A percentile compares a stretch with the other conserved stretches of the same genome.
Evolutionary conservation across 208 protist genomes (phyloP).

Genomic region (Acanthamoeba triangularis): DNA sequence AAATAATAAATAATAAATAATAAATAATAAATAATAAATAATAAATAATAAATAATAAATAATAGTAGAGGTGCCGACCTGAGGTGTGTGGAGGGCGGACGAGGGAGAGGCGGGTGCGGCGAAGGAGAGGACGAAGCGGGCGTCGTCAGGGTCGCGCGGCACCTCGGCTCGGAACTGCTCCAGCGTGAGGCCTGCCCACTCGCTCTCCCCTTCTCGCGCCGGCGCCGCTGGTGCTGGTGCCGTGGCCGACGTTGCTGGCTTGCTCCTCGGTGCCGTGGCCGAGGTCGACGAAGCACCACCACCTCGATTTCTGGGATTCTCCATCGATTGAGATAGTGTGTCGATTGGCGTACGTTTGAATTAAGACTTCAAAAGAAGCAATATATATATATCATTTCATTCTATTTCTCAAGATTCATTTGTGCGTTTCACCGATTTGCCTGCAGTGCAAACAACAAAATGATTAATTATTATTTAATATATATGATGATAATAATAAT

Average conservation of each 20-base stretch:
- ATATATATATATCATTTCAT: too few relatives aligned
- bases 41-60: background rate
- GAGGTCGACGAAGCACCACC: too few relatives aligned
- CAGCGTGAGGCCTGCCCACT: background rate
- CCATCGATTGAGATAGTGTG: too few relatives aligned
- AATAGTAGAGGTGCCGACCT: background rate
- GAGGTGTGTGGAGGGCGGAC: background rate
- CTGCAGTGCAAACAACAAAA: too few relatives aligned
- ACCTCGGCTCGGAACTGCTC: slow-evolving; percentile 33
- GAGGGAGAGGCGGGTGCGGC: background rate
- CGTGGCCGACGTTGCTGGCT: background rate
- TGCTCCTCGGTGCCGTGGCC: background rate
- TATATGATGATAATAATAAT: too few relatives aligned
- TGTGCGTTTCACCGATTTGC: too few relatives aligned
- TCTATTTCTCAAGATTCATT: too few relatives aligned
- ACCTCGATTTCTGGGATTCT: too few relatives aligned
- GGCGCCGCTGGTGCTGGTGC: too few relatives aligned
- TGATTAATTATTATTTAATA: too few relatives aligned
- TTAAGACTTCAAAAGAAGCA: too few relatives aligned
- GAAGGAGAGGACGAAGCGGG: slow-evolving; percentile 25
- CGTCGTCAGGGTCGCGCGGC: slow-evolving; percentile 25
- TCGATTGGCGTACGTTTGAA: too few relatives aligned
- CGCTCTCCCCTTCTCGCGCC: background rate
- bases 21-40: background rate
- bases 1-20: background rate